Percentiles rank a stretch among this genome's conserved stretches.
Conservation (phyloP, 345 rosid genomes). For the Clausena lansium region DNA sequence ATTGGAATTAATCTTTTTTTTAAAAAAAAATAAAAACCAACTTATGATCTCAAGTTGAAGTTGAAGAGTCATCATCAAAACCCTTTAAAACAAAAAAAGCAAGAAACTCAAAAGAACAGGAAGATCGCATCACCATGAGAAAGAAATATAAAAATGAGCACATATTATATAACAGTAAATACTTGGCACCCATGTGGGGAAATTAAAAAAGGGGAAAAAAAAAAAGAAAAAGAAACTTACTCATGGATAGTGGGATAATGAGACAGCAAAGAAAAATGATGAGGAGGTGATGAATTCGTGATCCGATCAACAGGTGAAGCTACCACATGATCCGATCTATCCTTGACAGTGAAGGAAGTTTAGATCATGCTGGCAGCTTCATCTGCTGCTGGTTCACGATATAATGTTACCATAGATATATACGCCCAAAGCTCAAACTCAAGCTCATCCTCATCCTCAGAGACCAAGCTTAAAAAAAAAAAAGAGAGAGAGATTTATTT, state of each 20-base stretch:
- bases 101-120: too few relatives aligned
- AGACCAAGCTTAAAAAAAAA: not conserved
- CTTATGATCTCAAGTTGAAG: too few relatives aligned
- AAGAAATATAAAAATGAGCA: not conserved
- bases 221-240: too few relatives aligned
- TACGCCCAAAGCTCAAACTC: not conserved
- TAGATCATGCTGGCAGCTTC: conserved; percentile 68
- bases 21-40: too few relatives aligned
- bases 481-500: not conserved
- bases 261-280: not conserved
- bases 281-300: conserved; percentile 16
- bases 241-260: not conserved
- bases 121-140: not conserved
- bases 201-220: too few relatives aligned
- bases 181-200: not conserved
- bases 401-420: too few relatives aligned
- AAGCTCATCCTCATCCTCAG: not conserved
- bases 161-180: not conserved
- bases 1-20: too few relatives aligned
- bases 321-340: conserved; percentile 47
- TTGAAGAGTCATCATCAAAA: too few relatives aligned
- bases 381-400: conserved; percentile 36
- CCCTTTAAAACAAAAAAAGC: too few relatives aligned
- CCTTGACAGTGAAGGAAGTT: conserved; percentile 29
- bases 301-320: conserved; percentile 51